These are phyloP conservation scores for Irpex rosettiformis DNA, from an alignment of 1,284 basidiomycete species.

Conservation along the genomic window DNA sequence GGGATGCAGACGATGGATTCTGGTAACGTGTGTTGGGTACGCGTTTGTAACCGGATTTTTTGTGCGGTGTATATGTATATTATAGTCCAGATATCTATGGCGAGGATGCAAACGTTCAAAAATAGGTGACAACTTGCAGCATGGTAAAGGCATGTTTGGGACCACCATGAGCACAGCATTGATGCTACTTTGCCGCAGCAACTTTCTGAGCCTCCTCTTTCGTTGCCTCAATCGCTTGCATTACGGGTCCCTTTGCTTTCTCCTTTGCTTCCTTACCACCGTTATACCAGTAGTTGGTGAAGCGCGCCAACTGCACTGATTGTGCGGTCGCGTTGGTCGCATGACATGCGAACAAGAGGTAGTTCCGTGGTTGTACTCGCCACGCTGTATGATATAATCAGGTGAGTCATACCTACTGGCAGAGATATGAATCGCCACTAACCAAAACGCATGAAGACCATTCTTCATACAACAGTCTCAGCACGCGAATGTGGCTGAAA, in stretches of 20 bases:
- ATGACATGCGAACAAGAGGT: constrained; percentile 92
- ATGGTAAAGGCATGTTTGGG: not conserved
- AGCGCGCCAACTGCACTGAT: constrained; percentile 77
- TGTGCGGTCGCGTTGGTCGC: constrained; percentile 88
- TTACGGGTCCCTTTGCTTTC: constrained; percentile 34
- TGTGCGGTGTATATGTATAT: constrained; percentile 5
- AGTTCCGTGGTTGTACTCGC: constrained; percentile 93
- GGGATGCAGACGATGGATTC: constrained; percentile 79
- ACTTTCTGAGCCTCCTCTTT: constrained; percentile 39
- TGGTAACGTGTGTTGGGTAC: constrained; percentile 52
- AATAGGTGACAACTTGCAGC: constrained; percentile 1
- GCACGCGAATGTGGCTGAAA: not conserved
- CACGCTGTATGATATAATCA: constrained; percentile 57
- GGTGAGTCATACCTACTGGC: constrained; percentile 2
- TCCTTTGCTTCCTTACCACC: constrained; percentile 73
- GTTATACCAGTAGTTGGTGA: constrained; percentile 85
- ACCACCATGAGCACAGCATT: constrained; percentile 1
- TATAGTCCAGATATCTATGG: constrained; percentile 6
- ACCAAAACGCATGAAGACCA: constrained; percentile 97
- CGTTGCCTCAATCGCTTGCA: constrained; percentile 44
- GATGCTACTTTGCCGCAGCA: constrained; percentile 24
- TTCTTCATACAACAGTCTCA: constrained; percentile 37
- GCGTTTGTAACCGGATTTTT: not conserved
- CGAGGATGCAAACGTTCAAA: constrained; percentile 1
- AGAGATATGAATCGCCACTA: constrained; percentile 17